Evolutionary conservation across 768 basidiomycete genomes (phyloP).

Genomic region (Candolleomyces efflorescens): DNA sequence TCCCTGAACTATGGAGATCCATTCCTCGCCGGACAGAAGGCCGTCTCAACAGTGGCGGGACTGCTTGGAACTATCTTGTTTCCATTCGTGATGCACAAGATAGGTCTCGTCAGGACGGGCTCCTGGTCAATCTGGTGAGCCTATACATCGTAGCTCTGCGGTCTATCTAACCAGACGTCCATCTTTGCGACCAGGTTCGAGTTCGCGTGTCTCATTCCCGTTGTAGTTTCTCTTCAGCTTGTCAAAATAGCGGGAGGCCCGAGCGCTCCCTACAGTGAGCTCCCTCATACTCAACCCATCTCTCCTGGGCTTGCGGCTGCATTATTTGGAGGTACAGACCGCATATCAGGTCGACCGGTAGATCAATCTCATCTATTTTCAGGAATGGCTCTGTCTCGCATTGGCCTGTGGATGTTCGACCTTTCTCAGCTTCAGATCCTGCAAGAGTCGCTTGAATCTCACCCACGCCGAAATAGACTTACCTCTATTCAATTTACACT

Average conservation of each 20-base stretch:
- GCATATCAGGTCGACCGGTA: not conserved
- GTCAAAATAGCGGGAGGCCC: conserved; percentile 11
- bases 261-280: not conserved
- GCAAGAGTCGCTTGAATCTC: conserved; percentile 37
- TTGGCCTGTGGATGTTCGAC: conserved; percentile 53
- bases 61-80: conserved; percentile 42
- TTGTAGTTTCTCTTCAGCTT: conserved; percentile 35
- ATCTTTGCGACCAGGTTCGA: conserved; percentile 38
- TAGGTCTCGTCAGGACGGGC: conserved; percentile 45
- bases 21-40: conserved; percentile 48
- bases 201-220: conserved; percentile 40
- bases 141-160: not conserved
- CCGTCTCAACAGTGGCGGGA: conserved; percentile 40
- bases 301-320: conserved; percentile 29
- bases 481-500: conserved; percentile 34
- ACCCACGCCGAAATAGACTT: conserved; percentile 42
- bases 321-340: conserved; percentile 36
- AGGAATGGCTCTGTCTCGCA: conserved; percentile 38
- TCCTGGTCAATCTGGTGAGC: conserved; percentile 47
- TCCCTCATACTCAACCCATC: not conserved
- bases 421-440: conserved; percentile 46
- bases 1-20: conserved; percentile 38
- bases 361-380: not conserved
- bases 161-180: not conserved
- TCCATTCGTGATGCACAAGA: conserved; percentile 32